A percentile compares a stretch with the other conserved stretches of the same genome.
Evolutionary conservation across 2,329 filamentous ascomycete genomes (phyloP).

Genomic region (Phyllosticta citribraziliensis): DNA sequence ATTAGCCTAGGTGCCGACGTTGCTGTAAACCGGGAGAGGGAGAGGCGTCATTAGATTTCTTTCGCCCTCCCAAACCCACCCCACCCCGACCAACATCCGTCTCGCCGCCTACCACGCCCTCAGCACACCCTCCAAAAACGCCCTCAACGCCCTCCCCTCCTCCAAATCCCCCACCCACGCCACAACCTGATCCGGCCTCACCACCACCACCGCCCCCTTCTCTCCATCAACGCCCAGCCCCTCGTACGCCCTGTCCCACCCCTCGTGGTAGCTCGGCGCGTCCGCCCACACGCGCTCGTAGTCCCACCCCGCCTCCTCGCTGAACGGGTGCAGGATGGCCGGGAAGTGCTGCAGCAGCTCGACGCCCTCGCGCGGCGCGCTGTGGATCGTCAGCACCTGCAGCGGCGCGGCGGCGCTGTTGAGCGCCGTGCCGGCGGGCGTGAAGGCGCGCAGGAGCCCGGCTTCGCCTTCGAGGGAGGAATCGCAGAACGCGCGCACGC

Average conservation of each 20-base stretch:
- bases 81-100: neutral
- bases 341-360: slow-evolving; percentile 34
- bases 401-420: slow-evolving; percentile 35
- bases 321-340: slow-evolving; percentile 34
- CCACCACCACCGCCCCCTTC: slow-evolving; percentile 48
- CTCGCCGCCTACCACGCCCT: neutral
- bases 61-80: neutral
- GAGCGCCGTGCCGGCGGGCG: slow-evolving; percentile 28
- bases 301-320: slow-evolving; percentile 29
- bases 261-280: slow-evolving; percentile 35
- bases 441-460: slow-evolving; percentile 34
- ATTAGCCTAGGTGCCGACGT: no score
- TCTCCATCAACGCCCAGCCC: slow-evolving; percentile 49
- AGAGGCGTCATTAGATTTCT: no score
- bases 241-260: slow-evolving; percentile 40
- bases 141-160: slow-evolving; percentile 21
- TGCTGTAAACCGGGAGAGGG: no score
- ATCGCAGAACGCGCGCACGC: slow-evolving; percentile 40
- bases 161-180: slow-evolving; percentile 33
- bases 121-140: slow-evolving; percentile 12
- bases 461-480: slow-evolving; percentile 24
- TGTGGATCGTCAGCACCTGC: slow-evolving; percentile 53
- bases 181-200: slow-evolving; percentile 61
- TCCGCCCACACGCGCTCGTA: slow-evolving; percentile 38
- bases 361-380: slow-evolving; percentile 38